Base-by-base conservation (phyloP, 1,139 yeast species). In the Magnusiomyces paraingens region DNA sequence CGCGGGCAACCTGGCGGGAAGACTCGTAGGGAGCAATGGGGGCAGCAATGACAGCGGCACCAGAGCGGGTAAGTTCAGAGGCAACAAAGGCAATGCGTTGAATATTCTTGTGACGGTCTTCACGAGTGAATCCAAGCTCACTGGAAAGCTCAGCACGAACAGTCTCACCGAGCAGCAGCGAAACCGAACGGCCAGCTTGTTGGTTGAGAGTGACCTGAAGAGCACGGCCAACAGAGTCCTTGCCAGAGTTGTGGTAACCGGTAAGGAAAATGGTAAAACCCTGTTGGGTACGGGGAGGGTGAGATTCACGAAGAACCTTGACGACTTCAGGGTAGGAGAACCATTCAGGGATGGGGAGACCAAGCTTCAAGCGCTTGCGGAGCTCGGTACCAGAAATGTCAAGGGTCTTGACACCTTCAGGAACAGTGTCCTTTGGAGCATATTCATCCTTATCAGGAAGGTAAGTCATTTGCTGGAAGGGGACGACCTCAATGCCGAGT, bases 261-360 rank as follows among this genome's bases (percentile, higher is more conserved):
- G 83, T 75, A 59, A 82, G 77, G 63, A 74, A 77, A 61, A 84
- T 73, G 11, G 87, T 89, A 71, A 91, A 91, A 46, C 98, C 98
- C 74, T 91, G 98, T 58, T 78, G 72, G 57, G 77, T 80, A 73
- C 97, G 84, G 59, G 98, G 96, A 57, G 98, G 98, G 71, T 91
- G 91, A 48, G 94, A 83, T 63, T 89, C 94, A 69, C 98, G 84
- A 65, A 91, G 79, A 58, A 91, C 91, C 69, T 81, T 79, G 57
- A 91, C 98, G 50, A 91, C 97, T 72, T 91, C 97, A 4, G 97
- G 97, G 73, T 91, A 91, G 1, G 96, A 88, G 73, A 91, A 91
- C 98, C 98, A 91, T 66, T 82, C 94, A 58, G 98, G 98, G 62
- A 91, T 91, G 57, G 84, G 85, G 49, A 85, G 79, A 56, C 98